phyloP scores from a whole-genome alignment of 768 basidiomycete species.

The Psilocybe subaeruginosa region DNA sequence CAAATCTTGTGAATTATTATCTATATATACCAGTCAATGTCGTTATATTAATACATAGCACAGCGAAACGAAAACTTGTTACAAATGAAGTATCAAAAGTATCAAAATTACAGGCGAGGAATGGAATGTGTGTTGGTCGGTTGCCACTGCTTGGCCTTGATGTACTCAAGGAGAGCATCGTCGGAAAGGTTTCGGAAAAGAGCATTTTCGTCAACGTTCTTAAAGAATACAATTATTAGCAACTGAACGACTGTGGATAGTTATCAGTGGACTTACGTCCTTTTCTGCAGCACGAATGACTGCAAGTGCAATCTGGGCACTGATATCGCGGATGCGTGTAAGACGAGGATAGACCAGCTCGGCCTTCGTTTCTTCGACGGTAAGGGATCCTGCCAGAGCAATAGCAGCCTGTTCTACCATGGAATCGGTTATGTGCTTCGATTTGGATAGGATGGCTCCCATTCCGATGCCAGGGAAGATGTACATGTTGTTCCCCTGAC shows the following conservation, averaged over 20 bases:
- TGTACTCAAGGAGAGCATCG: conserved; percentile 47
- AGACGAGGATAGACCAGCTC: conserved; percentile 73
- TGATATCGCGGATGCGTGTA: conserved; percentile 66
- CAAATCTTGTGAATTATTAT: neutral
- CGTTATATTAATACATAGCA: conserved; percentile 13
- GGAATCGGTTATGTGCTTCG: conserved; percentile 60
- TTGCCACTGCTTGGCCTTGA: conserved; percentile 61
- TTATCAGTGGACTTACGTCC: conserved; percentile 43
- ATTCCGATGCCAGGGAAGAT: conserved; percentile 67
- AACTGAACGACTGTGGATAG: neutral
- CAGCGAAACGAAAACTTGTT: conserved; percentile 1
- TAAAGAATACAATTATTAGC: neutral
- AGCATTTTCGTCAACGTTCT: conserved; percentile 49
- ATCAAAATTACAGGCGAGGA: conserved; percentile 31
- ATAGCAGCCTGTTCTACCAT: conserved; percentile 74
- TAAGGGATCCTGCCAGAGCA: conserved; percentile 60
- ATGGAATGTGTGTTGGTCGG: conserved; percentile 34
- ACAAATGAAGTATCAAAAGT: neutral
- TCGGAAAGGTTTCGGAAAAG: conserved; percentile 53
- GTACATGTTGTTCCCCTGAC: conserved; percentile 85
- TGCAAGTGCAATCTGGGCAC: conserved; percentile 60
- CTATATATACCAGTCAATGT: conserved; percentile 37
- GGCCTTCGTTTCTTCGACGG: conserved; percentile 52
- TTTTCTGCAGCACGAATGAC: conserved; percentile 68
- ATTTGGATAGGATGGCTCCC: conserved; percentile 60